phyloP scores from a whole-genome alignment of 345 rosid genomes.

The Geranium brycei region DNA sequence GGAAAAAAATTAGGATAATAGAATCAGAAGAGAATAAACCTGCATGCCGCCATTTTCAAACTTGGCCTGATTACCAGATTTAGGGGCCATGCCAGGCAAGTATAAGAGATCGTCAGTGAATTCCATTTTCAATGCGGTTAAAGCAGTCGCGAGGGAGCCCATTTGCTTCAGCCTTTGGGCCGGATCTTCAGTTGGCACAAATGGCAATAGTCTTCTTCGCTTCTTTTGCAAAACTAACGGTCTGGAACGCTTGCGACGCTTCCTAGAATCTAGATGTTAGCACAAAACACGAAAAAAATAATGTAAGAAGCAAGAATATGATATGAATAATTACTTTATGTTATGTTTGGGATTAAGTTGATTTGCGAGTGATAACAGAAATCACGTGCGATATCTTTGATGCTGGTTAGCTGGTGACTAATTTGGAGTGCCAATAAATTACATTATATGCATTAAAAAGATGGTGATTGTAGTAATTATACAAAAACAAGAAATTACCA shows the following conservation, averaged over 20 bases:
- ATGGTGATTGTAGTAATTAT: too few species aligned
- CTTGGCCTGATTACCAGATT: conserved; percentile 59
- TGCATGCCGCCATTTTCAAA: conserved; percentile 85
- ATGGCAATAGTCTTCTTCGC: conserved; percentile 56
- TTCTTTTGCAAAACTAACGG: conserved; percentile 69
- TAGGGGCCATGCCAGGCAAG: conserved; percentile 54
- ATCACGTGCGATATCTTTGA: too few species aligned
- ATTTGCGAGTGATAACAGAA: background rate
- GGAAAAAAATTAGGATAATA: background rate
- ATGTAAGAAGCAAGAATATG: conserved; percentile 2
- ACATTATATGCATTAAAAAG: background rate
- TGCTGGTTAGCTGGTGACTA: too few species aligned
- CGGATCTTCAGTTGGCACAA: conserved; percentile 59
- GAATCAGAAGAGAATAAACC: conserved; percentile 22
- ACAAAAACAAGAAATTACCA: too few species aligned
- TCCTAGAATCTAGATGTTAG: conserved; percentile 31
- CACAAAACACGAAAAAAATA: conserved; percentile 9
- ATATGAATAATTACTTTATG: background rate
- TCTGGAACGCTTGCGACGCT: conserved; percentile 51
- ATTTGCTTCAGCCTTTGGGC: conserved; percentile 48
- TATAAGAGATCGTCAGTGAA: conserved; percentile 59
- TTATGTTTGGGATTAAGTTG: background rate
- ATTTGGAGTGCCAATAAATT: too few species aligned
- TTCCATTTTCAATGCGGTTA: conserved; percentile 52
- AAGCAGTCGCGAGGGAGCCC: conserved; percentile 79